Evolutionary conservation across 768 basidiomycete genomes (phyloP), one percentile per base, ranked within the genome.

Genomic region (Leccinum rimulosum): DNA sequence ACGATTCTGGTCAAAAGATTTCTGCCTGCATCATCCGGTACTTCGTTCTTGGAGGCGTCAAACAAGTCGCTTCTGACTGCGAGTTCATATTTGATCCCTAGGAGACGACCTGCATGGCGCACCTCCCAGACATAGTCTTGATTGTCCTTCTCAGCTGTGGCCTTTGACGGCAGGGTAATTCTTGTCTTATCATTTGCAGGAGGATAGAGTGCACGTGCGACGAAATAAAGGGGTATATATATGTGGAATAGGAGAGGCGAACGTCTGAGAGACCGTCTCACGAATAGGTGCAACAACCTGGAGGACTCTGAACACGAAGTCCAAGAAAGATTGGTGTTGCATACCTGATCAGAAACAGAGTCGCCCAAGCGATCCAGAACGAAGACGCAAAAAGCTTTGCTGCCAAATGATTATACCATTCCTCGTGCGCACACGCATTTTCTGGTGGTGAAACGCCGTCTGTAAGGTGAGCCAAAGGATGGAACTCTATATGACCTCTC

Each of bases 1-100:
- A 98, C 90, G 11, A 98, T 91, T 30, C 87, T 91, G 30, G 81
- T 78, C 50, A 99, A 75, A n/a, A 96, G 1, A 28, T 28, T 78
- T n/a, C 73, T 78, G 17, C 86, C 87, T 4, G 70, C 72, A 58
- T 75, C 70, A 17, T 70, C 70, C 9, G 70, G 61, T 3, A 74
- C 74, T 36, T 72, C 73, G 30, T 74, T 77, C 62, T 61, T 72
- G 45, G 66, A 64, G 7, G 75, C 69, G 25, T 71, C 74, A 58
- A 98, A 86, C 25, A 98, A 75, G 70, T 97, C 94, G 55, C 81
- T 85, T 63, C 94, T 79, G 15, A 98, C 97, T 12, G 96, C 97
- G 38, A 98, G 95, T 72, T 98, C 93, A 71, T 98, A 98, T 77
- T 98, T 98, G 72, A 99, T 86, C 1, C 97, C 97, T 10, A 98